Base-by-base conservation (phyloP, 495 filamentous ascomycete genomes). In the Lasiosphaeria miniovina region DNA sequence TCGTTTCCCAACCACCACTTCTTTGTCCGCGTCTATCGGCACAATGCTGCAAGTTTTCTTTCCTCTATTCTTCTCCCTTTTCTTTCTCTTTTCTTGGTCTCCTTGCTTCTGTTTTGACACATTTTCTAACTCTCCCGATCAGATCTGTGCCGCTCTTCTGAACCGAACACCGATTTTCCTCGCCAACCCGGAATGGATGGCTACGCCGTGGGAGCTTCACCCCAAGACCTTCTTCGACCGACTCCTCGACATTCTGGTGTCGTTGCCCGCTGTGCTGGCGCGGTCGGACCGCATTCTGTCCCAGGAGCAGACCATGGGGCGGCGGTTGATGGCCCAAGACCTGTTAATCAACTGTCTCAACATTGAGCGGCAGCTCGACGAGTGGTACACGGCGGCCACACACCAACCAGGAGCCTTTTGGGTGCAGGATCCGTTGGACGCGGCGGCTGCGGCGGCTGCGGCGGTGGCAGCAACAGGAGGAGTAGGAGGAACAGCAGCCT, bases 1-100 rank as follows among this genome's bases (percentile, higher is more conserved):
- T 58, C 62, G 0, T 81, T 81, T 51, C 78, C 78, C 4, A 66
- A 70, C 8, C 78, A 81, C 58, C 77, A 81, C 63, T 81, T 79
- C 60, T 80, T 79, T 52, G 75, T 71, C 31, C 73, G 78, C 2
- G 71, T 80, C 24, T 81, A 76, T 46, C 74, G 77, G 7, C 76
- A 68, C 40, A 73, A 61, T 43, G 76, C 74, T 34, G 77, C 75
- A 62, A 61, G 76, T 31, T 38, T 12, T 49, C 6, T 10, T 9
- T 12, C 41, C 14, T 48, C 24, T 7, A 35, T 38, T 12, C 49
- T 7, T 10, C 7, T 12, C 41, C 14, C 41, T n/a, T 7, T 38
- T 31, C 9, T 15, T 49, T 49, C 46, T 49, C 46, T 49, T 17
- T 49, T n/a, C 46, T 12, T 31, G 46, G n/a, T 49, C 46, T 49